Percentiles rank a stretch among this genome's conserved stretches.
phyloP scores from a whole-genome alignment of 805 yeast genomes.

The Starmerella sirachaensis region DNA sequence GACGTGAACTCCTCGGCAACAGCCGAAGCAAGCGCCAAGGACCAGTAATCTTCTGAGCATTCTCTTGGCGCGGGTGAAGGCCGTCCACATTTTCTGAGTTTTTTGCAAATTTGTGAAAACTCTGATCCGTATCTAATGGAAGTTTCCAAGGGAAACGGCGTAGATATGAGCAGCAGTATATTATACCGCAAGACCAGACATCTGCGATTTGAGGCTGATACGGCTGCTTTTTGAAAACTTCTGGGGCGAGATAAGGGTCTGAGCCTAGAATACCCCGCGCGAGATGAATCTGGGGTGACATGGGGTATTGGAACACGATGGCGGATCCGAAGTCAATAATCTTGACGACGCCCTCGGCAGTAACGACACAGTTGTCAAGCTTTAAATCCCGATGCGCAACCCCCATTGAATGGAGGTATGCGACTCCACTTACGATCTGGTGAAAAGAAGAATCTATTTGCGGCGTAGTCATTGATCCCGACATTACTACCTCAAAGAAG shows the following conservation, averaged over 20 bases:
- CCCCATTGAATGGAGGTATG: conserved; percentile 67
- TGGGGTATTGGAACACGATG: conserved; percentile 62
- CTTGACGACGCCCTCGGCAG: conserved; percentile 60
- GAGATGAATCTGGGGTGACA: conserved; percentile 42
- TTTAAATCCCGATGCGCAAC: conserved; percentile 89
- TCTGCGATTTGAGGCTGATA: conserved; percentile 86
- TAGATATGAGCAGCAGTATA: conserved; percentile 79
- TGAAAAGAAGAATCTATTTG: conserved; percentile 74
- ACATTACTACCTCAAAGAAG: conserved; percentile 86
- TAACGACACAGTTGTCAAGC: conserved; percentile 85
- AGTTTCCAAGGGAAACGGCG: conserved; percentile 92
- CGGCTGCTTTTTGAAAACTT: conserved; percentile 44
- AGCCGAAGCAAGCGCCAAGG: conserved; percentile 61
- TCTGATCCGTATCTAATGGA: conserved; percentile 65
- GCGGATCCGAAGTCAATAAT: conserved; percentile 92
- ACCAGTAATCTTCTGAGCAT: conserved; percentile 38
- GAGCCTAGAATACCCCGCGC: conserved; percentile 88
- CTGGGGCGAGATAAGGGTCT: conserved; percentile 93
- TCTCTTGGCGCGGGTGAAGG: conserved; percentile 20
- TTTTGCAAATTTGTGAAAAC: conserved; percentile 49
- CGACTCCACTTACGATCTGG: conserved; percentile 66
- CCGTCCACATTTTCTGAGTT: conserved; percentile 23
- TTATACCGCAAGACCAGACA: conserved; percentile 87
- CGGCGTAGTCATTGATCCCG: conserved; percentile 56
- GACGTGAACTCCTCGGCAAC: conserved; percentile 56